phyloP scores from a whole-genome alignment of 2,329 filamentous ascomycete genomes.

The Calonectria pseudoreteaudii region DNA sequence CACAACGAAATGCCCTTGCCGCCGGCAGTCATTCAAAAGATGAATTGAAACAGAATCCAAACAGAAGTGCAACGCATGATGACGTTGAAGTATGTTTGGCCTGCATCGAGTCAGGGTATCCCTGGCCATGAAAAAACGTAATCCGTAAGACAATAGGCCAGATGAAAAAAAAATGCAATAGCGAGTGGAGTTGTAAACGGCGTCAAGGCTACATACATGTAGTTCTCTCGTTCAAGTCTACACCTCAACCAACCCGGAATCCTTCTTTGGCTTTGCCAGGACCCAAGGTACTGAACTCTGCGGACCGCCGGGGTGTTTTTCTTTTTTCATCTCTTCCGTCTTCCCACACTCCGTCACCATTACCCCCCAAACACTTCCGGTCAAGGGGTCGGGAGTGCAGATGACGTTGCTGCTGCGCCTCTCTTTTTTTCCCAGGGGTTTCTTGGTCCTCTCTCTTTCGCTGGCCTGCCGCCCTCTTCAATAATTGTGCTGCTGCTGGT shows the following conservation, averaged over 20 bases:
- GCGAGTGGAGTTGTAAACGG: background rate
- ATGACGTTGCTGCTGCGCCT: background rate
- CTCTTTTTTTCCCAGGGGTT: background rate
- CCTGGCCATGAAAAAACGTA: background rate
- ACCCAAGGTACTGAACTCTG: background rate
- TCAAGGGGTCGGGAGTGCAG: background rate
- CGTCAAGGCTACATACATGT: no score
- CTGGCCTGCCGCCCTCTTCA: background rate
- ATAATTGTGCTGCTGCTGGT: background rate
- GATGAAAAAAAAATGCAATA: background rate
- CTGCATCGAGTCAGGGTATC: background rate
- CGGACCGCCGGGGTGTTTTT: no score
- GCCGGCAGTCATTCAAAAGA: background rate
- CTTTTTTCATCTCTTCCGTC: background rate
- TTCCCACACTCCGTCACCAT: no score
- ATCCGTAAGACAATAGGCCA: background rate
- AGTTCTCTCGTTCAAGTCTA: background rate
- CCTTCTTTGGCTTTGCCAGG: background rate
- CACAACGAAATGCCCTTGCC: background rate
- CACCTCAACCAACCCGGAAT: background rate
- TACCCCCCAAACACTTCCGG: background rate
- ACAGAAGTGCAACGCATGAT: background rate
- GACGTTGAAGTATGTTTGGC: background rate
- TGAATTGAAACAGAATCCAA: background rate
- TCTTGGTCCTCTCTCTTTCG: background rate